Conservation (phyloP, 225 moss, liverwort and hornwort species). For the Pleurozium schreberi region DNA sequence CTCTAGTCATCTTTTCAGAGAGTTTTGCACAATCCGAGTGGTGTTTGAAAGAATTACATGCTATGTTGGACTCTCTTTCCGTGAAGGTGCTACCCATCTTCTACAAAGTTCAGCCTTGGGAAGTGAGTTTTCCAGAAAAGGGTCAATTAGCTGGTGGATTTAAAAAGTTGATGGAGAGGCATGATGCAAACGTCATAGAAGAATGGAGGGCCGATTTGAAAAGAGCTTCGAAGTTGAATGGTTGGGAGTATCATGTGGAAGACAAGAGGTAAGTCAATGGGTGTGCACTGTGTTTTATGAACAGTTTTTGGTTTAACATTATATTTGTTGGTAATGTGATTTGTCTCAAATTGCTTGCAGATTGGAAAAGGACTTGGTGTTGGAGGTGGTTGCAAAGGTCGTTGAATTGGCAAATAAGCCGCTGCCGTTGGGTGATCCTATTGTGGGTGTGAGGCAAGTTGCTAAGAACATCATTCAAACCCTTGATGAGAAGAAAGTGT, state of each 20-base stretch:
- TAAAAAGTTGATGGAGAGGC: fast-evolving
- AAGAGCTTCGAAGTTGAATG: not conserved
- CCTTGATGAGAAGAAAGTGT: not conserved
- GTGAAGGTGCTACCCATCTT: not conserved
- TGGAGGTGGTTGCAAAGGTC: not conserved
- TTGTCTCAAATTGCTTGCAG: not conserved
- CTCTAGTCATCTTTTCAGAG: not conserved
- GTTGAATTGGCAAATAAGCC: not conserved
- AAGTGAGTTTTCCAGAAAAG: not conserved
- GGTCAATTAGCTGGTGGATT: not conserved
- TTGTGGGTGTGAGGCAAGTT: not conserved
- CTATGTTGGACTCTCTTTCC: not conserved
- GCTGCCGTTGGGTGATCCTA: not conserved
- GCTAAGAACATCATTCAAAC: not conserved
- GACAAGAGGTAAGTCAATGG: too few species aligned
- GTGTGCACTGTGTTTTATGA: too few species aligned
- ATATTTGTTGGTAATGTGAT: not conserved
- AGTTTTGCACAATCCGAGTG: not conserved
- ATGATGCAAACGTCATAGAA: not conserved
- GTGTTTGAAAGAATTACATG: not conserved
- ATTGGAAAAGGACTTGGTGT: not conserved
- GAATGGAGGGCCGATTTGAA: not conserved
- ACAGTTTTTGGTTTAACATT: not conserved
- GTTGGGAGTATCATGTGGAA: too few species aligned
- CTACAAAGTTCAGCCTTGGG: not conserved